phyloP scores from a whole-genome alignment of 495 filamentous ascomycete genomes.

The Neurospora africana region DNA sequence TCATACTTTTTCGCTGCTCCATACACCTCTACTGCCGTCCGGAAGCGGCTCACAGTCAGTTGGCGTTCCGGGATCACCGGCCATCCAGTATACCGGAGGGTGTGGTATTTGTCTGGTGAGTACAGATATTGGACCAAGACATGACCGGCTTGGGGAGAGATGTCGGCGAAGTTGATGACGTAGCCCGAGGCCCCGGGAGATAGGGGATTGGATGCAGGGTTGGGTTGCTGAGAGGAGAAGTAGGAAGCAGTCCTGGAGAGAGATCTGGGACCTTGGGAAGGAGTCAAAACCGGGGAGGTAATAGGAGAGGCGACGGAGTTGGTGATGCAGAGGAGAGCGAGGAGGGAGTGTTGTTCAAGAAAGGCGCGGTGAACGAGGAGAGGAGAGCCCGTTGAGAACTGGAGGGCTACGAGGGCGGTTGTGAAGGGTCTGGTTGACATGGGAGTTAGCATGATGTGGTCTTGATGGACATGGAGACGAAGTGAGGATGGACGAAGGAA shows the following conservation, averaged over 20 bases:
- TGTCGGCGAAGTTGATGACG: neutral
- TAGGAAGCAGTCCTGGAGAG: neutral
- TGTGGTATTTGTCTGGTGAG: neutral
- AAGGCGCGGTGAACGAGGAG: slow-evolving; percentile 11
- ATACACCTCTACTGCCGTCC: slow-evolving; percentile 9
- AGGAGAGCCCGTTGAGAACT: slow-evolving; percentile 6
- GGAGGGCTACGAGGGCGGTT: slow-evolving; percentile 6
- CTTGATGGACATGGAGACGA: too few species aligned
- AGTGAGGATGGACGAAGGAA: too few species aligned
- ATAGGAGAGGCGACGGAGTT: neutral
- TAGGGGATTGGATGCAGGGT: neutral
- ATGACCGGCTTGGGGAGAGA: slow-evolving; percentile 16
- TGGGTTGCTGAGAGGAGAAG: neutral
- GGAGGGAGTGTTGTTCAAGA: slow-evolving; percentile 4
- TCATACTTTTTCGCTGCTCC: slow-evolving; percentile 2
- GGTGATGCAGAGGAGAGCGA: slow-evolving; percentile 2
- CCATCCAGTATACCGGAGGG: neutral
- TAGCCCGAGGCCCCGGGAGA: neutral
- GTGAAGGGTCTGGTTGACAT: slow-evolving; percentile 15
- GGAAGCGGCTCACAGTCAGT: neutral
- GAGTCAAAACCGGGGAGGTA: neutral
- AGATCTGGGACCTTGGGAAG: neutral
- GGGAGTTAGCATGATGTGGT: too few species aligned
- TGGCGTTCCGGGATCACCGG: neutral
- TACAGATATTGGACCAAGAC: slow-evolving; percentile 22